phyloP scores from a whole-genome alignment of 2,329 filamentous ascomycete genomes.

The Ophiocordyceps australis region DNA sequence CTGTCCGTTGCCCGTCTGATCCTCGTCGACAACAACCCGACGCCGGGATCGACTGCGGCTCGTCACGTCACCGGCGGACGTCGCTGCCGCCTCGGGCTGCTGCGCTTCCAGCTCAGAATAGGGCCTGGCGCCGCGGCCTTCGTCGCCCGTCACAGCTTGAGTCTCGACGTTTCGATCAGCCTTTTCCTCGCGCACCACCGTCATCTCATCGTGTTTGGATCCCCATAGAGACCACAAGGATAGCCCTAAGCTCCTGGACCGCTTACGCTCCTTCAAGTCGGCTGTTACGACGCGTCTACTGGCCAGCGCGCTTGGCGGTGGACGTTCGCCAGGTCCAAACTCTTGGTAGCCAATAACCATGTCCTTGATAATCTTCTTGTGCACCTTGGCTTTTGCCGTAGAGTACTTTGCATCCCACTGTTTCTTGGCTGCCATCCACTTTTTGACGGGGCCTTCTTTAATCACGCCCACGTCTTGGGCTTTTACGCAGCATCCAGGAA shows the following conservation, averaged over 20 bases:
- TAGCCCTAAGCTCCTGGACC: constrained; percentile 54
- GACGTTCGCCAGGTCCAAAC: constrained; percentile 53
- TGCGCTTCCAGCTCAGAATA: constrained; percentile 21
- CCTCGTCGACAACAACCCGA: constrained; percentile 29
- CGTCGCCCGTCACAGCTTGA: constrained; percentile 15
- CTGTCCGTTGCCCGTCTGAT: constrained; percentile 20
- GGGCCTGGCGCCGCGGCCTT: constrained; percentile 23
- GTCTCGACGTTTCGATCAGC: constrained; percentile 19
- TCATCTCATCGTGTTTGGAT: constrained; percentile 70
- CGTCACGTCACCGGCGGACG: constrained; percentile 2
- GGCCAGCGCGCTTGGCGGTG: constrained; percentile 70
- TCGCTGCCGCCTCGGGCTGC: constrained; percentile 9
- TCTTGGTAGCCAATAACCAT: constrained; percentile 52
- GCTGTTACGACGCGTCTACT: constrained; percentile 37
- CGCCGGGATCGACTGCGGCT: constrained; percentile 23
- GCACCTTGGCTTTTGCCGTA: constrained; percentile 49
- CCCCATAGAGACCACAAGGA: constrained; percentile 78
- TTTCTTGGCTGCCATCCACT: constrained; percentile 62
- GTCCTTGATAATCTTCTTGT: constrained; percentile 56
- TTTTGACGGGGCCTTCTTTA: constrained; percentile 61
- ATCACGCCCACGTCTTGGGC: constrained; percentile 55
- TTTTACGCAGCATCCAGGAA: constrained; percentile 46
- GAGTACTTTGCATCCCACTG: constrained; percentile 60
- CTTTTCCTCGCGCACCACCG: constrained; percentile 40
- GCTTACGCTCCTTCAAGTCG: constrained; percentile 27